Evolutionary conservation across 805 yeast species (phyloP), one percentile per base, ranked within the genome.

Genomic region (Starmerella ratchasimensis): DNA sequence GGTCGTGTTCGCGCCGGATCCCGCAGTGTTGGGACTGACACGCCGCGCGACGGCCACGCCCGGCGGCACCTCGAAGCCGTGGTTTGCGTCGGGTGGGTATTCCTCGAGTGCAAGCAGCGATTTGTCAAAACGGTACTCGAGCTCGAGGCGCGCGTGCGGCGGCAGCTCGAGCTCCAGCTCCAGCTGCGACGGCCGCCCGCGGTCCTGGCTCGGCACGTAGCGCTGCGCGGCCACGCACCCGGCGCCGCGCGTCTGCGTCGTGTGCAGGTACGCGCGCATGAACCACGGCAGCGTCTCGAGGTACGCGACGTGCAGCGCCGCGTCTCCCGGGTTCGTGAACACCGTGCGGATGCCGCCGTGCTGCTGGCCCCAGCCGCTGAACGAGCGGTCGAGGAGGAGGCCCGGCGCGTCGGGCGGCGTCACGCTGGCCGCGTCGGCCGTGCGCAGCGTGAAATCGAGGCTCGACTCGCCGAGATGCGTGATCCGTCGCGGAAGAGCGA

Each of bases 71-170:
- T 86, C 88, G 59, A 90, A 90, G 1, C 98, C 98, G 51, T 90
- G 96, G 56, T 90, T 90, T 2, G 98, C 97, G 63, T 90, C 98
- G 1, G 98, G 98, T n/a, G 98, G 98, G 53, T 90, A 90, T 56
- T 90, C 97, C 3, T 84, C 80, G 43, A 80, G 75, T 40, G 77
- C 68, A 22, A 90, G 65, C 54, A 90, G 65, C 0, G 94, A 75
- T 56, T 86, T 90, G 55, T 90, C 97, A 54, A 88, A 86, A 39
- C 76, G 71, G 54, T 80, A 80, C 3, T 78, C 72, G 21, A 42
- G 31, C 24, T 38, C 48, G 10, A 38, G 19, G 23, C 19, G 19
- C 9, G 33, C 34, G 5, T 22, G 11, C 7, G 48, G 33, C 0
- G 96, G 96, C 2, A 88, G 53, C 0, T 50, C 53, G 16, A 88